These are phyloP conservation scores for Solanum chacoense DNA, from an alignment of 305 asterid species.

Conservation along the genomic window DNA sequence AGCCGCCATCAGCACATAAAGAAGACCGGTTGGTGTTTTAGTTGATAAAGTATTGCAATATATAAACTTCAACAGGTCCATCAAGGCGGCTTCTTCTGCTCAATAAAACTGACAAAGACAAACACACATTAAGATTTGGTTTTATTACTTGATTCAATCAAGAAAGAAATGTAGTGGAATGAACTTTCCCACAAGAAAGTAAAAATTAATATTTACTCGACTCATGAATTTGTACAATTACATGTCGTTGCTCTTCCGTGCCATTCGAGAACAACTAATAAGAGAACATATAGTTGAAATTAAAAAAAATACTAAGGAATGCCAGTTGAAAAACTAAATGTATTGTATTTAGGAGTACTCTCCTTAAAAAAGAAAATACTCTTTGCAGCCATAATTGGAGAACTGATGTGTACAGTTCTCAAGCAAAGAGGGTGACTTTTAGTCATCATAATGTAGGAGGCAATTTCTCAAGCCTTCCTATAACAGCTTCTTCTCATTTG, in stretches of 20 bases:
- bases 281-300: neutral
- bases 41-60: constrained; percentile 52
- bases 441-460: constrained; percentile 19
- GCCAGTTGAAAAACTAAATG: neutral
- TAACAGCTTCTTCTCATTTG: constrained; percentile 48
- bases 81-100: constrained; percentile 77
- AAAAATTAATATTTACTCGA: constrained; percentile 40
- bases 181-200: neutral
- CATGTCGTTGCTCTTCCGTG: constrained; percentile 48
- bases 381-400: constrained; percentile 80
- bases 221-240: constrained; percentile 46
- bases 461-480: constrained; percentile 49
- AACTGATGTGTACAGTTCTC: constrained; percentile 58
- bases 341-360: neutral
- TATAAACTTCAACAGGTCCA: constrained; percentile 76
- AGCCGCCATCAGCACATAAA: constrained; percentile 75
- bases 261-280: constrained; percentile 68
- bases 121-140: too few species aligned
- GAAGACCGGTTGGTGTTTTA: constrained; percentile 39
- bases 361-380: constrained; percentile 72
- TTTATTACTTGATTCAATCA: neutral
- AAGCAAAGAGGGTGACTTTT: constrained; percentile 22
- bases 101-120: constrained; percentile 1
- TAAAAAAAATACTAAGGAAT: neutral
- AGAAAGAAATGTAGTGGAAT: neutral